Conservation (phyloP, 176 grass and related monocot genomes). For the Secale cereale region DNA sequence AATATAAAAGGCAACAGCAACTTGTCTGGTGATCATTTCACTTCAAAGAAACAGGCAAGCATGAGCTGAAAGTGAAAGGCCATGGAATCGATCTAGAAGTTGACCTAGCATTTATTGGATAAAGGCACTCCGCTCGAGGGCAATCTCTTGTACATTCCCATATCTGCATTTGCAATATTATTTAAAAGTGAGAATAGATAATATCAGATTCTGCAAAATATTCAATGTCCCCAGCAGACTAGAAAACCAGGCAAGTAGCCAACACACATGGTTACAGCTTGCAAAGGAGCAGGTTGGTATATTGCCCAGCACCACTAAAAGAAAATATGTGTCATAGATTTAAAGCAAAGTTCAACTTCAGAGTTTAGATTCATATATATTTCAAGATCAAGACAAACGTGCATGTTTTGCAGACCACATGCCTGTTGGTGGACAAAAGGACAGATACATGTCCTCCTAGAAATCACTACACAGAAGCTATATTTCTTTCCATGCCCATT, state of each 20-base stretch:
- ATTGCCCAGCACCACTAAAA: constrained; percentile 4
- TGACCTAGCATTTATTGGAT: constrained; percentile 53
- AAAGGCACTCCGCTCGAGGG: constrained; percentile 40
- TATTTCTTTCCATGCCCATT: neutral
- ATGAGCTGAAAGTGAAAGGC: constrained; percentile 9
- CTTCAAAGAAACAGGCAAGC: constrained; percentile 27
- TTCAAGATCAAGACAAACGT: constrained; percentile 1
- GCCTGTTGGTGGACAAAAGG: constrained; percentile 1
- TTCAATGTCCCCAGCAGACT: neutral
- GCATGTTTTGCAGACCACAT: constrained; percentile 16
- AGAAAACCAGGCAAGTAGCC: constrained; percentile 1
- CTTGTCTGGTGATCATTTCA: constrained; percentile 35
- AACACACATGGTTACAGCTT: neutral
- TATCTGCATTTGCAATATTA: constrained; percentile 32
- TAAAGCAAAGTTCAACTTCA: constrained; percentile 1
- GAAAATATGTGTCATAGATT: constrained; percentile 22
- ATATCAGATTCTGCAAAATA: constrained; percentile 13
- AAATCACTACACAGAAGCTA: neutral
- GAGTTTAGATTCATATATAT: constrained; percentile 9
- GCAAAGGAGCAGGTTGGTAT: neutral
- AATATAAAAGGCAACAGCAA: constrained; percentile 23
- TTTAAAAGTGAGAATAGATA: neutral
- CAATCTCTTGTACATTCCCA: constrained; percentile 26
- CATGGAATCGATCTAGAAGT: constrained; percentile 30
- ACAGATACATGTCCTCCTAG: neutral